These are phyloP conservation scores for Wickerhamiella infanticola DNA, from an alignment of 1,139 yeast species.

Conservation along the genomic window DNA sequence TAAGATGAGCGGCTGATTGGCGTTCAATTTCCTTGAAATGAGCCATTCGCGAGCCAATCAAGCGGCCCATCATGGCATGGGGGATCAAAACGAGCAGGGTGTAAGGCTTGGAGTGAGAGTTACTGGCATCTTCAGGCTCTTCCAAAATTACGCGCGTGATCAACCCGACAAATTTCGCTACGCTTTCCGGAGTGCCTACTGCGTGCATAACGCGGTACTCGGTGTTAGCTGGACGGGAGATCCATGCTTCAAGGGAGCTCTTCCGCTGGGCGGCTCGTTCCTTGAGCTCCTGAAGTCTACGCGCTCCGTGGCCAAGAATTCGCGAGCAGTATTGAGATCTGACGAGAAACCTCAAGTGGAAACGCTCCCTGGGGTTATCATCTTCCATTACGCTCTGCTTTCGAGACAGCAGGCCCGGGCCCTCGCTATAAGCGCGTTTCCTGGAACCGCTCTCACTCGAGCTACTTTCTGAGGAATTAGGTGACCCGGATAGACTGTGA, in stretches of 20 bases:
- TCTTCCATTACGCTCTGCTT: constrained; percentile 1
- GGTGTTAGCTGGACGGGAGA: constrained; percentile 31
- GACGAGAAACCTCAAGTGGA: constrained; percentile 10
- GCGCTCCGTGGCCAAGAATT: constrained; percentile 14
- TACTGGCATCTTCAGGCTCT: constrained; percentile 53
- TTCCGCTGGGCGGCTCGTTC: constrained; percentile 5
- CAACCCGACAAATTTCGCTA: constrained; percentile 70
- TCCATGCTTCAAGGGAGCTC: constrained; percentile 10
- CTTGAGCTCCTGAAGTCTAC: constrained; percentile 7
- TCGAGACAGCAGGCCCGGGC: background rate
- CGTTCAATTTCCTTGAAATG: constrained; percentile 73
- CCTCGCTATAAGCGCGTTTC: background rate
- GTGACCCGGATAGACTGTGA: background rate
- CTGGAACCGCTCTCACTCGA: background rate
- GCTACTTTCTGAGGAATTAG: background rate
- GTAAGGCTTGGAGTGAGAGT: constrained; percentile 38
- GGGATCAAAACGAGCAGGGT: constrained; percentile 56
- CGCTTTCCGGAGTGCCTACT: constrained; percentile 63
- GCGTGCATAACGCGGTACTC: constrained; percentile 68
- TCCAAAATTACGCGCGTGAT: constrained; percentile 51
- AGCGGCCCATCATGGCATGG: constrained; percentile 65
- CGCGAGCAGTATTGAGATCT: constrained; percentile 11
- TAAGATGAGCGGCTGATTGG: constrained; percentile 61
- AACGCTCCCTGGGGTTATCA: background rate
- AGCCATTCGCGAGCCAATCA: constrained; percentile 68